These are phyloP conservation scores for Prunella vulgaris DNA, from an alignment of 257 asterid genomes.

Conservation along the genomic window DNA sequence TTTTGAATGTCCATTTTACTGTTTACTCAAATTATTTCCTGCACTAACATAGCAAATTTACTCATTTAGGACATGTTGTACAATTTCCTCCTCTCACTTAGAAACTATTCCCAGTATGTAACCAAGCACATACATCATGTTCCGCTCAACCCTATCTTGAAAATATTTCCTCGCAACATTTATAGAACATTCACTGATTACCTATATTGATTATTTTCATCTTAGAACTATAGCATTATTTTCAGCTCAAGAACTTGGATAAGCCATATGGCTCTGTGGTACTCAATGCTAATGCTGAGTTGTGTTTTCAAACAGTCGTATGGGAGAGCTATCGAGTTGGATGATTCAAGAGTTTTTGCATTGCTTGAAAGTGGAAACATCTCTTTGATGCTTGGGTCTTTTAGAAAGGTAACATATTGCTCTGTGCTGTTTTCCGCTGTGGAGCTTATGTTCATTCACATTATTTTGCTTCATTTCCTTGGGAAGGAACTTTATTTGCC, in stretches of 20 bases:
- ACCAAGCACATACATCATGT: background rate
- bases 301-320: constrained; percentile 57
- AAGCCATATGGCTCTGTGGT: background rate
- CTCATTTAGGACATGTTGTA: too few relatives aligned
- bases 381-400: constrained; percentile 78
- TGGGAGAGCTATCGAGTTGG: constrained; percentile 91
- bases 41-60: too few relatives aligned
- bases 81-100: too few relatives aligned
- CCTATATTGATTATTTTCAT: background rate
- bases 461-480: background rate
- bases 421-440: constrained; percentile 4
- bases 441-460: constrained; percentile 4
- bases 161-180: too few relatives aligned
- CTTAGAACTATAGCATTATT: background rate
- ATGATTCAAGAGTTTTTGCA: constrained; percentile 76
- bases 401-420: constrained; percentile 54
- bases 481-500: background rate
- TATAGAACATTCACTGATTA: background rate
- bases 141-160: too few relatives aligned
- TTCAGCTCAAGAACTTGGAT: constrained; percentile 15
- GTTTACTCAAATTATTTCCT: too few relatives aligned
- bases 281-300: constrained; percentile 20
- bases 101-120: background rate
- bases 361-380: constrained; percentile 90
- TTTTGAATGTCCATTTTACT: too few relatives aligned